Evolutionary conservation across 1,284 basidiomycete species (phyloP).

Genomic region (Pterula multifida): DNA sequence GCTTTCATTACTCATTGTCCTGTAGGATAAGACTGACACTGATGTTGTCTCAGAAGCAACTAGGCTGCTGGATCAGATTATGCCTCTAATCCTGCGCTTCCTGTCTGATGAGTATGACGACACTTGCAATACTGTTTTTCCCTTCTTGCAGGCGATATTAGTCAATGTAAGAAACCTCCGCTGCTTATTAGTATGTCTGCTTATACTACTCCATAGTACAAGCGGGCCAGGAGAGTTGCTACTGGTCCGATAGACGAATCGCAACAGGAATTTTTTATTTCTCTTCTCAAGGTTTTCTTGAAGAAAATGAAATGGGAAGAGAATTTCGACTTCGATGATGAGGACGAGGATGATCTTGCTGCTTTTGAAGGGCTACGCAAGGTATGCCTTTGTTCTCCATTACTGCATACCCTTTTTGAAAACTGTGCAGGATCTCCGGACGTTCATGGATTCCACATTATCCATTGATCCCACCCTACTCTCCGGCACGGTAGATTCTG

Average conservation of each 20-base stretch:
- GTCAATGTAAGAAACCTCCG: slow-evolving; percentile 56
- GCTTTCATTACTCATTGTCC: slow-evolving; percentile 6
- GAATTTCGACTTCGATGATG: slow-evolving; percentile 69
- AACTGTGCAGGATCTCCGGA: slow-evolving; percentile 55
- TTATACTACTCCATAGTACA: slow-evolving; percentile 42
- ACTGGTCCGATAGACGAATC: slow-evolving; percentile 56
- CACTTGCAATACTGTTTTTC: slow-evolving; percentile 76
- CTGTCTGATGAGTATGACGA: slow-evolving; percentile 85
- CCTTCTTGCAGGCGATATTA: slow-evolving; percentile 68
- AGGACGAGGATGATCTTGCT: slow-evolving; percentile 81
- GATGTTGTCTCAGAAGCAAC: slow-evolving; percentile 62
- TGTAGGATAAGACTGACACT: slow-evolving; percentile 49
- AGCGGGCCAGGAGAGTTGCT: slow-evolving; percentile 60
- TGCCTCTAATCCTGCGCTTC: slow-evolving; percentile 82
- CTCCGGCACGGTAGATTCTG: slow-evolving; percentile 55
- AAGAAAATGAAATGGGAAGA: slow-evolving; percentile 91
- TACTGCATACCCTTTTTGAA: slow-evolving; percentile 3
- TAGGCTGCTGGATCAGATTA: slow-evolving; percentile 52
- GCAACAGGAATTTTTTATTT: slow-evolving; percentile 73
- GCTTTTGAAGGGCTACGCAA: slow-evolving; percentile 83
- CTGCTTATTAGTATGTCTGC: slow-evolving; percentile 4
- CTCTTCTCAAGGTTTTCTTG: slow-evolving; percentile 72
- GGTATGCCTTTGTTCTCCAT: slow-evolving; percentile 25
- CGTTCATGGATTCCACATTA: slow-evolving; percentile 73
- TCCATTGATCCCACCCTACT: slow-evolving; percentile 77